A percentile compares a stretch with the other conserved stretches of the same genome.
Conservation (phyloP, 768 basidiomycete species). For the Baorangia bicolor region DNA sequence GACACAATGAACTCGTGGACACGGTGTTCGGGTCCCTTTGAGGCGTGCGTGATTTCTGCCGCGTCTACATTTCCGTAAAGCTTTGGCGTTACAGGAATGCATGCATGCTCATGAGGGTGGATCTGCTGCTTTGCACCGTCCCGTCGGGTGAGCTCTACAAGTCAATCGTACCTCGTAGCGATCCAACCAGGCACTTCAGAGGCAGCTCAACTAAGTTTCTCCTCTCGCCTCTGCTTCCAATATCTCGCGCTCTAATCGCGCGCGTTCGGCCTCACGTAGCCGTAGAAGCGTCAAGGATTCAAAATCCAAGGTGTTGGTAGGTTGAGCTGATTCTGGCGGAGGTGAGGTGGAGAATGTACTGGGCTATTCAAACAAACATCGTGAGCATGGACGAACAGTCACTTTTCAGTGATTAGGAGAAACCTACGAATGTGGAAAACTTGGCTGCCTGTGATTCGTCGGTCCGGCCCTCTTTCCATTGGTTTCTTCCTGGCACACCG, state of each 20-base stretch:
- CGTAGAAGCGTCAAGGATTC: conserved; percentile 80
- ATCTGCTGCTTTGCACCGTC: neutral
- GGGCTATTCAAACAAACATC: conserved; percentile 14
- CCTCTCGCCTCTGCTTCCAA: conserved; percentile 59
- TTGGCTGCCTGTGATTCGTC: conserved; percentile 20
- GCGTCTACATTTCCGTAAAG: neutral
- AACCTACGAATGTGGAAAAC: conserved; percentile 45
- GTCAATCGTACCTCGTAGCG: conserved; percentile 12
- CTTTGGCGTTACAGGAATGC: neutral
- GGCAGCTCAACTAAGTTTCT: conserved; percentile 5
- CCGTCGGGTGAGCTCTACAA: conserved; percentile 3
- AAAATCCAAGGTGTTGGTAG: conserved; percentile 59
- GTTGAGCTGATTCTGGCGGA: conserved; percentile 20
- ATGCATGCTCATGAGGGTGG: neutral
- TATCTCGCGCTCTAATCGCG: conserved; percentile 74
- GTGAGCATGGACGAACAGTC: conserved; percentile 3
- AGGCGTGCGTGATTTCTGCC: neutral
- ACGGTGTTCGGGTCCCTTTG: neutral
- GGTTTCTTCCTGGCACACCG: neutral
- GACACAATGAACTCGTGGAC: no score
- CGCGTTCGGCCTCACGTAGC: conserved; percentile 77
- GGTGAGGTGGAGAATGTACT: conserved; percentile 16
- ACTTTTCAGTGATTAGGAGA: neutral
- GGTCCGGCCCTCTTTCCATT: neutral
- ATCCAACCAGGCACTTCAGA: neutral